Base-by-base conservation (phyloP, 2,329 filamentous ascomycete genomes). In the Alternaria conjuncta region DNA sequence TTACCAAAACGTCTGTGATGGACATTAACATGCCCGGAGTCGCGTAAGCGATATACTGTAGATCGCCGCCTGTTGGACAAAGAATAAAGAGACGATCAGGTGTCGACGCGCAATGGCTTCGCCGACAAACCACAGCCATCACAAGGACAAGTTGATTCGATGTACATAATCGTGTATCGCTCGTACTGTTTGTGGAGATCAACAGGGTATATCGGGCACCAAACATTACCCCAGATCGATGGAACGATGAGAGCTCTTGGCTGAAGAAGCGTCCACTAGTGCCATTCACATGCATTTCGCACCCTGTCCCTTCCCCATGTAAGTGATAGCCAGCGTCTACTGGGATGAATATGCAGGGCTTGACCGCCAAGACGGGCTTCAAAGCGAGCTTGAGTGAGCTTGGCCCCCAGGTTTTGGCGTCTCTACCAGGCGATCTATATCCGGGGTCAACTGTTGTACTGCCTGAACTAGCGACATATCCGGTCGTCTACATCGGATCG, bases 361-460 rank as follows among this genome's bases (percentile, higher is more conserved):
- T 57, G 63, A 64, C 67, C 60, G 60, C 68, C 65, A 62, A 65
- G 45, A 64, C 65, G 60, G 58, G 51, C 49, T 60, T 45, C 50
- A 63, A 57, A 61, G 68, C 63, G 23, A 71, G 73, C 72, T 77
- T 76, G 67, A 65, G 58, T 61, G 57, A 65, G 66, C 73, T 76
- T 77, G 68, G 73, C 64, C 74, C 72, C 75, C 72, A 71, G 69
- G 67, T 77, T 73, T 71, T 63, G 65, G 66, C 55, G 60, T 65
- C 69, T 67, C 68, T 70, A 70, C 71, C 68, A 61, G 65, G 63
- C 63, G 58, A 51, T 56, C 67, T 68, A 69, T 72, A 68, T 70
- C 69, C 68, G 69, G 70, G 70, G 67, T 74, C 73, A 74, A 71
- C 70, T 71, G 75, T 72, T 77, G 68, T 65, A 63, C 66, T 70